Evolutionary conservation across 2,329 filamentous ascomycete genomes (phyloP), one percentile per base, ranked within the genome.

Genomic region (Fusarium albidum): DNA sequence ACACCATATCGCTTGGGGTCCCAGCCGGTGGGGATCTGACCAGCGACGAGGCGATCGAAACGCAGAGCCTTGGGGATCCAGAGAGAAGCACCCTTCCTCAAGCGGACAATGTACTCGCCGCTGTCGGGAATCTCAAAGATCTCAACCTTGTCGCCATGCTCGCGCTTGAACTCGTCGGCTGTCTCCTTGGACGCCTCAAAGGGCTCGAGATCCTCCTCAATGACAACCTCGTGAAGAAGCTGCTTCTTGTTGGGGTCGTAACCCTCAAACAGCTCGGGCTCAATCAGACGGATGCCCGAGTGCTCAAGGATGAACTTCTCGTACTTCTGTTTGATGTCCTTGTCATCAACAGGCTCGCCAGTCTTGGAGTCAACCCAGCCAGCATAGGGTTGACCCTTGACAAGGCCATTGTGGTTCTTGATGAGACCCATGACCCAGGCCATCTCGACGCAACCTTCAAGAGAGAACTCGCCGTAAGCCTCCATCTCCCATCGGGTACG

Each of bases 351-450:
- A 8, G 95, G 95, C 53, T 98, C 94, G 35, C 91, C 91, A 47
- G 91, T 88, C 84, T 98, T 98, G 72, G 87, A 83, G 70, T 99
- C 95, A 53, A 99, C 91, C 92, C 91, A 99, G 66, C 95, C 95
- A 64, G 94, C 92, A 79, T 99, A 98, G 61, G 90, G 90, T 79
- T 96, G 90, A 73, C 95, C 95, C 81, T 99, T 99, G 73, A 99
- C 86, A 27, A 89, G 88, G 14, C 95, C 95, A 67, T 98, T 98
- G 81, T 96, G 91, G 75, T 99, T 96, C 83, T 94, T 97, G 80
- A 99, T 98, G 55, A 98, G 86, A 70, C 95, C 95, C 94, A 98
- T 99, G 75, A 99, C 92, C 95, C 95, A 99, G 27, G 95, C 93
- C 95, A 99, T 99, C 77, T 99, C 95, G 55, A 99, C 89, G 69